Evolutionary conservation across 2,329 filamentous ascomycete species (phyloP).

Genomic region (Emergomyces pasteurianus): DNA sequence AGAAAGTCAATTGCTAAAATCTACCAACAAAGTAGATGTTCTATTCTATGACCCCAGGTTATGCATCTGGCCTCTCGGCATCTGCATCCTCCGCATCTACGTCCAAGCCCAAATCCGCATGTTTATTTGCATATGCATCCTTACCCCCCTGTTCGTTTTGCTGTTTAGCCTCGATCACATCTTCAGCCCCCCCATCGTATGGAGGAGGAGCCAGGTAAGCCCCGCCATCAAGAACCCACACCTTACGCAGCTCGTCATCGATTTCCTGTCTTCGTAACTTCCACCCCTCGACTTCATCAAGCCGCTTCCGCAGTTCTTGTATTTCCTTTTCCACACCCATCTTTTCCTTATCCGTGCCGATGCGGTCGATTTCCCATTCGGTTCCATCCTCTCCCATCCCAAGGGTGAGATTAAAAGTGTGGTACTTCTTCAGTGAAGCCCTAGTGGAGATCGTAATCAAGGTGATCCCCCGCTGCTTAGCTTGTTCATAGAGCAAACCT

Average conservation of each 20-base stretch:
- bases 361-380: conserved; percentile 85
- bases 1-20: neutral
- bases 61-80: neutral
- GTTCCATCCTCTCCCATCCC: conserved; percentile 70
- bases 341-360: conserved; percentile 88
- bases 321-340: conserved; percentile 86
- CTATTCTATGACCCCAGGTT: neutral
- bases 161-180: neutral
- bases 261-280: conserved; percentile 68
- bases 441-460: conserved; percentile 93
- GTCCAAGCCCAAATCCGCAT: neutral
- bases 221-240: conserved; percentile 45
- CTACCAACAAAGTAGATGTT: neutral
- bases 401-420: conserved; percentile 79
- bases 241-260: conserved; percentile 61
- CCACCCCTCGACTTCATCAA: conserved; percentile 75
- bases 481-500: conserved; percentile 80
- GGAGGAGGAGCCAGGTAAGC: conserved; percentile 27
- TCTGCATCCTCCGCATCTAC: neutral
- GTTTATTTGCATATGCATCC: neutral
- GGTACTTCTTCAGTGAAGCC: conserved; percentile 88
- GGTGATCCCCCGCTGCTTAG: conserved; percentile 88
- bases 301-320: conserved; percentile 64
- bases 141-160: neutral
- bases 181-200: conserved; percentile 14